Evolutionary conservation across 176 grass and related monocot species (phyloP), one percentile per base, ranked within the genome.

Genomic region (Oryza glumipatula): DNA sequence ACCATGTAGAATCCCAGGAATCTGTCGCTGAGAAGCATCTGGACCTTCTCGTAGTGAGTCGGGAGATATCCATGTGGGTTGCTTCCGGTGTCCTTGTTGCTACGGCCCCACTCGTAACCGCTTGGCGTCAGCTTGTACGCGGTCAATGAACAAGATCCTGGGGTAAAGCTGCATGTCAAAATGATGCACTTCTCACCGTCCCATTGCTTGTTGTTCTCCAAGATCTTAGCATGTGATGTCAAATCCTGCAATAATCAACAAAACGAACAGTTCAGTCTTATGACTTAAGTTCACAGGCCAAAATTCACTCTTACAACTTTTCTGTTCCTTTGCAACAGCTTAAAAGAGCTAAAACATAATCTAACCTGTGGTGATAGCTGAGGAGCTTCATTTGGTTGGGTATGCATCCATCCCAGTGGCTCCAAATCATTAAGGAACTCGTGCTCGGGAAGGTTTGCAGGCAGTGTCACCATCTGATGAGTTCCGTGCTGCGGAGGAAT

Each of bases 1-100:
- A 99, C 96, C 96, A 99, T 99, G 75, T 99, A 99, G 88, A 99
- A 99, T 51, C 96, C 96, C 39, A 99, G 85, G 88, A 99, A 99
- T 48, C 96, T 91, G 72, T 96, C 96, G 0, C 96, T 99, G 46
- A 96, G 91, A 88, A 99, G 96, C 96, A 96, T 99, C 91, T 99
- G 96, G 49, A 96, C 96, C 88, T 99, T 99, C 88, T 99, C 96
- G n/a, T 99, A 99, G 22, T 99, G 93, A 15, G 93, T 94, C 12
- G 93, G 93, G 22, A 99, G 91, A 45, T 98, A 98, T 24, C 96
- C 96, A 78, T 98, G 96, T 7, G 96, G 96, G 74, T 99, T 99
- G 91, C 96, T 99, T 82, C 96, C 96, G 0, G 88, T 96, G 81
- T 99, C 96, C 84, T 99, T 99, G 86, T 99, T 99, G 74, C 92